phyloP scores from a whole-genome alignment of 306 rosid genomes.

The Casuarina cunninghamiana region DNA sequence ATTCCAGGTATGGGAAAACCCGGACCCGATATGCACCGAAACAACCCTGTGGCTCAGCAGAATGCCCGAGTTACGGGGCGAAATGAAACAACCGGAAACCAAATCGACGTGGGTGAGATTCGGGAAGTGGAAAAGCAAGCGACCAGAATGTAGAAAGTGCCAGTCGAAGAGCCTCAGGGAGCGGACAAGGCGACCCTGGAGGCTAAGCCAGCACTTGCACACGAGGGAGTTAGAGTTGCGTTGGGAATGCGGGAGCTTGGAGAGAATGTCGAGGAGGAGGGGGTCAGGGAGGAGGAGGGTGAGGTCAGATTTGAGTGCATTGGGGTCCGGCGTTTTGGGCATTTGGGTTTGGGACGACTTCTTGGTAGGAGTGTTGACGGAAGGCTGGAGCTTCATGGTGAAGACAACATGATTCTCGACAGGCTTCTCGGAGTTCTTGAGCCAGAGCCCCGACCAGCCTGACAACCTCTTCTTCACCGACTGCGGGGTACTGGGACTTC shows the following conservation, averaged over 20 bases:
- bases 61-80: slow-evolving; percentile 51
- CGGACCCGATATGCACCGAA: slow-evolving; percentile 50
- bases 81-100: slow-evolving; percentile 54
- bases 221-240: slow-evolving; percentile 59
- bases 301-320: slow-evolving; percentile 43
- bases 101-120: slow-evolving; percentile 73
- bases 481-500: slow-evolving; percentile 34
- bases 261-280: slow-evolving; percentile 60
- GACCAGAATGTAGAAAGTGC: slow-evolving; percentile 80
- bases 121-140: slow-evolving; percentile 72
- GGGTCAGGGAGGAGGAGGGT: slow-evolving; percentile 66
- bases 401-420: slow-evolving; percentile 45
- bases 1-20: slow-evolving; percentile 38
- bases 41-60: slow-evolving; percentile 46
- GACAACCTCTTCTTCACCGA: slow-evolving; percentile 35
- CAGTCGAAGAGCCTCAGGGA: slow-evolving; percentile 61
- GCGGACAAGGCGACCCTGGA: slow-evolving; percentile 74
- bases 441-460: slow-evolving; percentile 72
- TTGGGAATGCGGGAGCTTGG: slow-evolving; percentile 57
- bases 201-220: slow-evolving; percentile 90
- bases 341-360: neutral
- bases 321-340: slow-evolving; percentile 34
- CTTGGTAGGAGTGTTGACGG: slow-evolving; percentile 32
- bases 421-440: slow-evolving; percentile 52
- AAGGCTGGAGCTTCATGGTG: slow-evolving; percentile 67